Conservation (phyloP, 1,139 yeast genomes). For the Hemisphaericaspora xylofermentans region DNA sequence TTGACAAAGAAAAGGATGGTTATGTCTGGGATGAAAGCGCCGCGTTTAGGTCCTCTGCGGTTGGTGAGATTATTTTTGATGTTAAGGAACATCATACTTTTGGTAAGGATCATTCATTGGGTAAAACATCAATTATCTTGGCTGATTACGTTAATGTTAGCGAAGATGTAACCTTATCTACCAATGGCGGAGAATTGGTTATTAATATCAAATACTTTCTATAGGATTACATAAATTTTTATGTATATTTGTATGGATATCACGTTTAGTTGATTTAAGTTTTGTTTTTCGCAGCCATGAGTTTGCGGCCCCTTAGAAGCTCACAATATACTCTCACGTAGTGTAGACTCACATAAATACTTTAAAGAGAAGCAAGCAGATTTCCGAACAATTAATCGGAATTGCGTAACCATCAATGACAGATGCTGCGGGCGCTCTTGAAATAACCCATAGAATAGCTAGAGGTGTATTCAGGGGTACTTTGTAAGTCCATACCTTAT, state of each 20-base stretch:
- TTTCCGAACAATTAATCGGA: too few relatives aligned
- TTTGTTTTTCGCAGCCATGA: not conserved
- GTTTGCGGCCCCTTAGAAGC: not conserved
- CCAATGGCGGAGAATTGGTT: slow-evolving; percentile 31
- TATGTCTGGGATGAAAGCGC: slow-evolving; percentile 65
- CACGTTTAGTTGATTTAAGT: not conserved
- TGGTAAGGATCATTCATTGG: slow-evolving; percentile 69
- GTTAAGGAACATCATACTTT: slow-evolving; percentile 70
- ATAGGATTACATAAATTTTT: not conserved
- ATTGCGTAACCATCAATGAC: too few relatives aligned
- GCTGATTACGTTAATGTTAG: slow-evolving; percentile 36
- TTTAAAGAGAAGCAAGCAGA: too few relatives aligned
- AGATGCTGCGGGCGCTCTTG: too few relatives aligned
- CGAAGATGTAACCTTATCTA: slow-evolving; percentile 28
- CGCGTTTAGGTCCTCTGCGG: slow-evolving; percentile 65
- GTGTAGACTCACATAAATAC: not conserved
- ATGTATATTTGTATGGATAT: not conserved
- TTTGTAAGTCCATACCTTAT: too few relatives aligned
- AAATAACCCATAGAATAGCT: too few relatives aligned
- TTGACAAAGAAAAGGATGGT: slow-evolving; percentile 41
- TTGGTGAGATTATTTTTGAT: slow-evolving; percentile 56
- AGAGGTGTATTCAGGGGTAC: too few relatives aligned
- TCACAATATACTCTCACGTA: not conserved
- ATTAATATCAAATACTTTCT: slow-evolving; percentile 29
- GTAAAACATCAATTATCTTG: slow-evolving; percentile 47